Base-by-base conservation (phyloP, 192 early-diverging fungal genomes). In the Chytriomyces hyalinus region DNA sequence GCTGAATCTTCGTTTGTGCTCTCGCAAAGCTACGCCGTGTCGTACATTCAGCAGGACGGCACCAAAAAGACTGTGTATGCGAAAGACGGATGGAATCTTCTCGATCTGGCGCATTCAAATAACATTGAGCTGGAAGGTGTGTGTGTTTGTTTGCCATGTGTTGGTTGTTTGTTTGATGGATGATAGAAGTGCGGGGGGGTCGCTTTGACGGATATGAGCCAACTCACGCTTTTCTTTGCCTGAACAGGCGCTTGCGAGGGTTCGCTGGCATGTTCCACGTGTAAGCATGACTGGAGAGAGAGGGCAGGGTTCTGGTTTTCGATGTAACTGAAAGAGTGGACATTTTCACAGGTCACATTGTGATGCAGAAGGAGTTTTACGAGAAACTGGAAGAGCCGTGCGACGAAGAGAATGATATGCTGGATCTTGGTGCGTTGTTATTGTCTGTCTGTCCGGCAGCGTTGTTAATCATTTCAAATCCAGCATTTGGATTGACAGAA, bases 361-460 rank as follows among this genome's bases (percentile, higher is more conserved):
- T 98, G 28, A 81, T 95, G 70, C 92, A 94, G 1, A 90, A 89
- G 26, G 83, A 92, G 36, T 90, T 92, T 72, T 98, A 90, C 83
- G 89, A 94, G 48, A 91, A 89, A 73, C 85, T 98, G 65, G 93
- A 93, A 22, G 96, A 97, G 80, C 97, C 97, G 3, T 89, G 92
- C 6, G 97, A 98, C 81, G 97, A 98, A 78, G 97, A 98, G 74
- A 96, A 97, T 78, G 97, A 98, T 81, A 97, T 98, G 96, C 82
- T 98, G 57, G 97, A 98, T 85, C 77, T 98, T 76, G 36, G 36
- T 36, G 36, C 36, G 36, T 36, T 36, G 36, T 36, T 4, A 2
- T 36, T 36, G 36, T 36, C 36, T 36, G 36, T 36, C 36, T 36
- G 36, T 36, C 3, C 2, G 36, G 36, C 36, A 36, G 36, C 36